Percentiles rank a stretch among this genome's conserved stretches.
Conservation (phyloP, 106 monocot species). For the Allium cepa region DNA sequence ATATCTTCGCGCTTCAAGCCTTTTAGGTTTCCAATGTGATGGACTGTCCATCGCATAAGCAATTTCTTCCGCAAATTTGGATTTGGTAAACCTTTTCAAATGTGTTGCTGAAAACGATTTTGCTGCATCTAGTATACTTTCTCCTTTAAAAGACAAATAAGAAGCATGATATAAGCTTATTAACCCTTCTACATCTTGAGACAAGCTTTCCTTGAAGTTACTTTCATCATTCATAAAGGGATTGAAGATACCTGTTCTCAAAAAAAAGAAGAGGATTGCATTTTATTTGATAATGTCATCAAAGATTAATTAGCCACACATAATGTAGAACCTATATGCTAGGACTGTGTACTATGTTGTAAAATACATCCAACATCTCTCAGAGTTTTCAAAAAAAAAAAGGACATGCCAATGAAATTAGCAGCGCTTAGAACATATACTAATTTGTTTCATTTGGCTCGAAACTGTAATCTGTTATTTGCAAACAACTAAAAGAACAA, state of each 20-base stretch:
- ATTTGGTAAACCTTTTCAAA: neutral
- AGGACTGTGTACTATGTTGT: no score
- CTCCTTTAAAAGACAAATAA: slow-evolving; percentile 18
- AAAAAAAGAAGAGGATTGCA: neutral
- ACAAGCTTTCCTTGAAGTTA: slow-evolving; percentile 8
- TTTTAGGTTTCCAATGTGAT: slow-evolving; percentile 28
- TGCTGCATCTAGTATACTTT: slow-evolving; percentile 20
- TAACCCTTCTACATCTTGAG: slow-evolving; percentile 14
- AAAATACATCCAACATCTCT: no score
- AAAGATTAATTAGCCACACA: no score
- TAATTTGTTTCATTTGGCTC: no score
- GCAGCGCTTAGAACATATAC: no score
- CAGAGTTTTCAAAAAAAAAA: no score
- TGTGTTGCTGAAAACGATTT: slow-evolving; percentile 13
- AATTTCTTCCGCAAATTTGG: slow-evolving; percentile 10
- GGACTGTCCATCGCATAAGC: slow-evolving; percentile 30
- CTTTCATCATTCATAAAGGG: slow-evolving; percentile 15
- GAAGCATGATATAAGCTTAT: slow-evolving; percentile 44
- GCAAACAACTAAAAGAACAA: no score
- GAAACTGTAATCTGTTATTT: no score
- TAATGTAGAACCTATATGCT: no score
- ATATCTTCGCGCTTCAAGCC: slow-evolving; percentile 23
- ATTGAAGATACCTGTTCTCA: slow-evolving; percentile 15
- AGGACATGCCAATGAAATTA: no score
- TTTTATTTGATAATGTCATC: no score